Percentiles rank a stretch among this genome's conserved stretches.
Evolutionary conservation across 2,329 filamentous ascomycete species (phyloP).

Genomic region (Colletotrichum karsti): DNA sequence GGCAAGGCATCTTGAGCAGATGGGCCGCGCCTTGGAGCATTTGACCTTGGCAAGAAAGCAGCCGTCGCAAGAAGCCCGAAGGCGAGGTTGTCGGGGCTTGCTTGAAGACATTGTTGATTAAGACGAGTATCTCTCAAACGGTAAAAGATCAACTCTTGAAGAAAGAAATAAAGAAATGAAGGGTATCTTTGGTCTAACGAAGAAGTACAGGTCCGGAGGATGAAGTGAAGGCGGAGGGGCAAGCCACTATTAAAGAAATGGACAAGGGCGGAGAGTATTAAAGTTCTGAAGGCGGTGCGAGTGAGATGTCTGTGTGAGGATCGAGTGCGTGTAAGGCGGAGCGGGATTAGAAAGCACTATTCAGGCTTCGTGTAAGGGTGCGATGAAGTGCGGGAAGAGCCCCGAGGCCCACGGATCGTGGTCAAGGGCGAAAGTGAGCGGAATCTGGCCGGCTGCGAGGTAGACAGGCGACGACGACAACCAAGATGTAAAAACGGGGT

Average conservation of each 20-base stretch:
- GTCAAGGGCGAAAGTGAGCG: constrained; percentile 17
- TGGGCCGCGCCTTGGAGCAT: constrained; percentile 61
- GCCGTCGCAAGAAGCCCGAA: constrained; percentile 61
- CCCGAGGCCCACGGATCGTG: constrained; percentile 19
- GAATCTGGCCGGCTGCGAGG: constrained; percentile 23
- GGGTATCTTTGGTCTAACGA: constrained; percentile 24
- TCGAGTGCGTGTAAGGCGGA: constrained; percentile 17
- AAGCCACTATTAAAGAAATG: constrained; percentile 26
- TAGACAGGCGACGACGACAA: constrained; percentile 14
- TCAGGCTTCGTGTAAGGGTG: constrained; percentile 12
- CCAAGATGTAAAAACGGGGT: constrained; percentile 17
- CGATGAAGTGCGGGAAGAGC: constrained; percentile 22
- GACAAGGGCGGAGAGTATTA: constrained; percentile 19
- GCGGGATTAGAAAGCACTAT: constrained; percentile 24
- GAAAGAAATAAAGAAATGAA: neutral
- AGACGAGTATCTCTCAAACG: constrained; percentile 3
- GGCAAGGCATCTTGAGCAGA: constrained; percentile 60
- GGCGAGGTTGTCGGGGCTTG: constrained; percentile 49
- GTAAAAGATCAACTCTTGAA: neutral
- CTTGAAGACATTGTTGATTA: constrained; percentile 28
- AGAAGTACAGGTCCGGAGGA: constrained; percentile 7
- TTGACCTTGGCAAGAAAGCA: constrained; percentile 66
- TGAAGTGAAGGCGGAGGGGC: constrained; percentile 19
- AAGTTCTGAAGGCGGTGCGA: constrained; percentile 22
- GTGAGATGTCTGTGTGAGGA: constrained; percentile 28